A percentile compares a stretch with the other conserved stretches of the same genome.
Conservation (phyloP, 2,329 filamentous ascomycete genomes). For the Penicillium concentricum region DNA sequence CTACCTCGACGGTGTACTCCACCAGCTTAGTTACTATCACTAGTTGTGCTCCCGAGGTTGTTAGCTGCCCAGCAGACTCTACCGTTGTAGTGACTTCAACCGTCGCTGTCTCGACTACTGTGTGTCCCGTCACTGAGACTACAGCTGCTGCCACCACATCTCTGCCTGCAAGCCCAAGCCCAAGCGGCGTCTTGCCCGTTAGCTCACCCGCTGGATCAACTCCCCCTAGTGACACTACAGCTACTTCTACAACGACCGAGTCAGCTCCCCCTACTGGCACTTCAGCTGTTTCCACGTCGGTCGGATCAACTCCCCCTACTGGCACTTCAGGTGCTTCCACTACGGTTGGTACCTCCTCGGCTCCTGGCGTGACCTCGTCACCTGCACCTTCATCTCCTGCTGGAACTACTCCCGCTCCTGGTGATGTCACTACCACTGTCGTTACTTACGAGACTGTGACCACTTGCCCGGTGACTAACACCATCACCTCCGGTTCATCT, state of each 20-base stretch:
- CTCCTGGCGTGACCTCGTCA: neutral
- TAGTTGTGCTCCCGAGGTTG: slow-evolving; percentile 38
- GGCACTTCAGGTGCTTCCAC: neutral
- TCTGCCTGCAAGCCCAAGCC: neutral
- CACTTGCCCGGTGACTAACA: slow-evolving; percentile 32
- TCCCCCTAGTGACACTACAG: neutral
- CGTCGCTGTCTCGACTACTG: slow-evolving; percentile 58
- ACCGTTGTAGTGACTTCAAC: slow-evolving; percentile 54
- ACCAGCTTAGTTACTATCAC: slow-evolving; percentile 40
- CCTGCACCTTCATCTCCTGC: neutral
- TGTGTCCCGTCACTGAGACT: slow-evolving; percentile 52
- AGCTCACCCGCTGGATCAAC: neutral
- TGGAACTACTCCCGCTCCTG: neutral
- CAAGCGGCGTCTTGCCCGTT: neutral
- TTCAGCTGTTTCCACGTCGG: neutral
- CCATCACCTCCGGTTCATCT: slow-evolving; percentile 46
- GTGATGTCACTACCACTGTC: slow-evolving; percentile 23
- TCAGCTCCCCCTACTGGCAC: neutral
- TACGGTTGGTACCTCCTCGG: neutral
- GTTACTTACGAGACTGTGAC: slow-evolving; percentile 32
- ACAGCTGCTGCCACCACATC: neutral
- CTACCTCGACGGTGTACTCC: slow-evolving; percentile 39
- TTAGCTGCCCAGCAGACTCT: slow-evolving; percentile 53
- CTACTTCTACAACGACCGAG: neutral
- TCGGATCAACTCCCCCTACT: neutral